These are phyloP conservation scores for Saposhnikovia divaricata DNA, from an alignment of 129 eudicot genomes.

Conservation along the genomic window DNA sequence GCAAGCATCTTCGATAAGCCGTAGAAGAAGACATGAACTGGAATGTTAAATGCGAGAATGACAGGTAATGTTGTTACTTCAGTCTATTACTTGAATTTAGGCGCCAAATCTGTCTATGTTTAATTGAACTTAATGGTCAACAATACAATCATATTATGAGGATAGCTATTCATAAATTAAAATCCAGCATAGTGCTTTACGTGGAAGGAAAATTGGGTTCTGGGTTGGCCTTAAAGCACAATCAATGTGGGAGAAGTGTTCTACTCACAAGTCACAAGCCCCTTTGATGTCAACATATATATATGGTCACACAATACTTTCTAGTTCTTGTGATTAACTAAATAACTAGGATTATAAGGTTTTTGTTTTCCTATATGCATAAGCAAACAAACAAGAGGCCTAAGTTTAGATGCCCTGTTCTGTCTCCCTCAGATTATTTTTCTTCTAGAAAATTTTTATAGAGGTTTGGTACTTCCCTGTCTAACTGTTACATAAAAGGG, in stretches of 20 bases:
- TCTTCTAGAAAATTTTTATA: no score
- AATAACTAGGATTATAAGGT: not conserved
- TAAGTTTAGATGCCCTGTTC: not conserved
- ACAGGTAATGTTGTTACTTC: conserved; percentile 30
- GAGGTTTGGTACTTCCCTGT: no score
- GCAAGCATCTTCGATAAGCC: not conserved
- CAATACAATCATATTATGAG: not conserved
- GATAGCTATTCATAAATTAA: not conserved
- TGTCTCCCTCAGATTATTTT: not conserved
- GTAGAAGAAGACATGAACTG: conserved; percentile 25
- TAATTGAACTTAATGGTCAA: conserved; percentile 8
- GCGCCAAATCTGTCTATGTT: conserved; percentile 26
- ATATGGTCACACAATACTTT: not conserved
- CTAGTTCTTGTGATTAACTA: not conserved
- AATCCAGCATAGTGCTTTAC: conserved; percentile 29
- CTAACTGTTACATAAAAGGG: no score
- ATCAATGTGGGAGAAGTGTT: conserved; percentile 16
- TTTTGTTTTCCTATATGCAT: no score
- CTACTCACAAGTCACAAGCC: conserved; percentile 10
- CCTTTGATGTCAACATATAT: conserved; percentile 19
- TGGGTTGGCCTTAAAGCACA: conserved; percentile 52
- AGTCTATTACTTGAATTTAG: conserved; percentile 26
- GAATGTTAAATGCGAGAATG: conserved; percentile 14
- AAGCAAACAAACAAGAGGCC: not conserved
- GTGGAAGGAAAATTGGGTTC: conserved; percentile 28